Evolutionary conservation across 495 filamentous ascomycete genomes (phyloP).

Genomic region (Hapsidospora chrysogenum): DNA sequence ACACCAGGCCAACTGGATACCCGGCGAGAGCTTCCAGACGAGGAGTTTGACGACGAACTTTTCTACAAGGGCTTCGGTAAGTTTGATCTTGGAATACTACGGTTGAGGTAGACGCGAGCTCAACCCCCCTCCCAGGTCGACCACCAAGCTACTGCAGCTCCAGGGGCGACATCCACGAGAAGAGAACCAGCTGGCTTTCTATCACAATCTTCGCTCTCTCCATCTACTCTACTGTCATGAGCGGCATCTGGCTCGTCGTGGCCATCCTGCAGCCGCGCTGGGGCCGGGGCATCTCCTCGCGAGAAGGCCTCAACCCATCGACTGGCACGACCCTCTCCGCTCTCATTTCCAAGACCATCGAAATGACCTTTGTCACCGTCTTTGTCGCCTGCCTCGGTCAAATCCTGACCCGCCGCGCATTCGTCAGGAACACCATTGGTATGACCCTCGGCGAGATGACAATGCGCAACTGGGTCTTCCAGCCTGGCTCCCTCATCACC

Average conservation of each 20-base stretch:
- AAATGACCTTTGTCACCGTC: slow-evolving; percentile 60
- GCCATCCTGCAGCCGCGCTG: slow-evolving; percentile 44
- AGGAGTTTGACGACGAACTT: neutral
- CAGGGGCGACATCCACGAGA: slow-evolving; percentile 15
- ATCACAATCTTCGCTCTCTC: slow-evolving; percentile 40
- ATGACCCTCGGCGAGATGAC: slow-evolving; percentile 57
- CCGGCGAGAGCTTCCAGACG: neutral
- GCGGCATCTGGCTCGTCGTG: slow-evolving; percentile 42
- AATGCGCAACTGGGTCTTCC: slow-evolving; percentile 38
- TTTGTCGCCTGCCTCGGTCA: slow-evolving; percentile 62
- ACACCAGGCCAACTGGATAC: no score
- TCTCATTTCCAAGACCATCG: slow-evolving; percentile 55
- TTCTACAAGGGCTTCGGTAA: neutral
- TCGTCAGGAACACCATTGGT: slow-evolving; percentile 35
- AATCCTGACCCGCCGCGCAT: slow-evolving; percentile 45
- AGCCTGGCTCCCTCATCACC: slow-evolving; percentile 44
- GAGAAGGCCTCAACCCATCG: slow-evolving; percentile 29
- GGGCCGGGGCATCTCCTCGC: slow-evolving; percentile 30
- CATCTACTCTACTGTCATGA: slow-evolving; percentile 49
- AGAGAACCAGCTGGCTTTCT: slow-evolving; percentile 38
- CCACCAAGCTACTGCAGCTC: slow-evolving; percentile 11
- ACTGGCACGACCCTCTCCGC: slow-evolving; percentile 45
- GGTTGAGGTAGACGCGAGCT: no score
- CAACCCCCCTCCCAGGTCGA: neutral
- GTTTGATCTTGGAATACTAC: neutral